phyloP scores from a whole-genome alignment of 2,329 filamentous ascomycete species.

The Fusarium dimerum region DNA sequence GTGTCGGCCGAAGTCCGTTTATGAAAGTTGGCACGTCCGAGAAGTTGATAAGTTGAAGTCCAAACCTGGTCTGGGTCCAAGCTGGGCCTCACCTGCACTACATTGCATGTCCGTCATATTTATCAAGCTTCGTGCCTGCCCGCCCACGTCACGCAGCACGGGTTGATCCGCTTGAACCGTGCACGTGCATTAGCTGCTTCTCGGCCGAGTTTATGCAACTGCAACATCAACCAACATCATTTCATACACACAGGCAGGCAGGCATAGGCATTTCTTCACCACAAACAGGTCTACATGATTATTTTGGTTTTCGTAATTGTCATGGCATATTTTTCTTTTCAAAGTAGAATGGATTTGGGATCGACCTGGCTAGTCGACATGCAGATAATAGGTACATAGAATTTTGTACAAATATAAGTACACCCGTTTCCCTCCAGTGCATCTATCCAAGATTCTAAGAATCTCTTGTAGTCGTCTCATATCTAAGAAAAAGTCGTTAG shows the following conservation, averaged over 20 bases:
- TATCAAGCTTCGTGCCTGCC: conserved; percentile 14
- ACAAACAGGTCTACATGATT: not conserved
- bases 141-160: conserved; percentile 14
- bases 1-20: not conserved
- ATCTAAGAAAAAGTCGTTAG: conserved; percentile 39
- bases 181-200: conserved; percentile 18
- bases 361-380: not conserved
- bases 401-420: conserved; percentile 22
- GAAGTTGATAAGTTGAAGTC: conserved; percentile 16
- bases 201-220: not conserved
- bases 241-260: conserved; percentile 1
- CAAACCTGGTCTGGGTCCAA: conserved; percentile 18
- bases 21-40: conserved; percentile 1
- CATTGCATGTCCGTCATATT: conserved; percentile 20
- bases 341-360: not conserved
- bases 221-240: not conserved
- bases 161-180: conserved; percentile 33
- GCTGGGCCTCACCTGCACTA: conserved; percentile 17
- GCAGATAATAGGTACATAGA: conserved; percentile 10
- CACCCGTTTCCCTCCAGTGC: not conserved
- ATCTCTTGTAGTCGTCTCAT: conserved; percentile 64
- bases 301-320: too few species aligned
- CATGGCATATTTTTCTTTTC: too few species aligned
- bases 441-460: conserved; percentile 12
- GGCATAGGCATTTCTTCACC: not conserved